Percentiles rank a stretch among this genome's conserved stretches.
phyloP scores from a whole-genome alignment of 352 stramenopile genomes.

The Albugo laibachii region DNA sequence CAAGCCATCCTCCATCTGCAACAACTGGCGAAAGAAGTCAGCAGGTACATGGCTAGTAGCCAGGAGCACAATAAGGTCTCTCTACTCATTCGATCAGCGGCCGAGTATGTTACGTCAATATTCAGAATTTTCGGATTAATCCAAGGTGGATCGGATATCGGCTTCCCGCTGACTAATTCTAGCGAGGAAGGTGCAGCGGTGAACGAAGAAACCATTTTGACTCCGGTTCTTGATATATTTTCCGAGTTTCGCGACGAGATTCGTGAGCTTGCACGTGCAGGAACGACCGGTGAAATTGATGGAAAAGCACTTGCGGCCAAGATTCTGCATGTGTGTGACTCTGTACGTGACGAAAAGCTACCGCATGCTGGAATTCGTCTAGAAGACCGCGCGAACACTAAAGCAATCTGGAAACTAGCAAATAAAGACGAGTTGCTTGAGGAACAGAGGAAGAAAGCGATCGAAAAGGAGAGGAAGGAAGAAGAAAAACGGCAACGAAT shows the following conservation, averaged over 20 bases:
- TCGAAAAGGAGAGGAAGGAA: slow-evolving; percentile 64
- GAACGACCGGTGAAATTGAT: slow-evolving; percentile 13
- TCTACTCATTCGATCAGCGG: slow-evolving; percentile 60
- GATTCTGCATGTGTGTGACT: slow-evolving; percentile 72
- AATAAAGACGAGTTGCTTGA: slow-evolving; percentile 75
- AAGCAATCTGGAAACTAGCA: slow-evolving; percentile 80
- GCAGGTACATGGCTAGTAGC: slow-evolving; percentile 46
- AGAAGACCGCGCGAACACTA: slow-evolving; percentile 50
- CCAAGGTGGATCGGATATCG: slow-evolving; percentile 48
- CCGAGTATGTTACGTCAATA: slow-evolving; percentile 81
- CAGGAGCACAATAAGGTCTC: slow-evolving; percentile 23
- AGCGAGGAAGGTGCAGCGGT: slow-evolving; percentile 13
- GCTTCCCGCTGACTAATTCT: slow-evolving; percentile 32
- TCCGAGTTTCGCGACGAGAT: slow-evolving; percentile 75
- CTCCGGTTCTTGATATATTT: slow-evolving; percentile 80
- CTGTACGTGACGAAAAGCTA: slow-evolving; percentile 79
- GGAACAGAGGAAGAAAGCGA: slow-evolving; percentile 54
- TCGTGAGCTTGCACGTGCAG: slow-evolving; percentile 39
- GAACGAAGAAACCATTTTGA: slow-evolving; percentile 64
- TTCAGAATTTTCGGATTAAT: slow-evolving; percentile 68
- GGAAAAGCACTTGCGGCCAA: slow-evolving; percentile 33
- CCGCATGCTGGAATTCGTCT: slow-evolving; percentile 73
- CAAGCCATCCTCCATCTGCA: slow-evolving; percentile 38
- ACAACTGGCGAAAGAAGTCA: slow-evolving; percentile 71
- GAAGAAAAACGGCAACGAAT: slow-evolving; percentile 52